A percentile compares a stretch with the other conserved stretches of the same genome.
Evolutionary conservation across 139 green algal species (phyloP).

Genomic region (Ettlia oleoabundans): DNA sequence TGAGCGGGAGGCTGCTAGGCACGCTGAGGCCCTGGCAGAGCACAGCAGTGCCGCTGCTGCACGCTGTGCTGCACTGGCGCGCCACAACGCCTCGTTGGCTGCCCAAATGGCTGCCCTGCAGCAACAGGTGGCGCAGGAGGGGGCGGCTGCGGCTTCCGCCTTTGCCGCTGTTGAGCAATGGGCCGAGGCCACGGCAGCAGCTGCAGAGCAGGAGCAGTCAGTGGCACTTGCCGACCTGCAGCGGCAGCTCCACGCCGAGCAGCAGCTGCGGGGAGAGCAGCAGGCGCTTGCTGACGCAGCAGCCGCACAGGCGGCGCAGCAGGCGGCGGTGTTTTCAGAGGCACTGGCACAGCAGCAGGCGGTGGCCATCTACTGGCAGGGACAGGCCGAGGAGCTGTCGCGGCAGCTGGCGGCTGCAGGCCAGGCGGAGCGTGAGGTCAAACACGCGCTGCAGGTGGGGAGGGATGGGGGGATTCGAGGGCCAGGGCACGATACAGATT

Average conservation of each 20-base stretch:
- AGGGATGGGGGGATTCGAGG: too few relatives aligned
- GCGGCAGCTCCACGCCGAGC: constrained; percentile 15
- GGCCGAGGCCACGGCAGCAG: neutral
- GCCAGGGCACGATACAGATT: too few relatives aligned
- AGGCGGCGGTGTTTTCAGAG: constrained; percentile 23
- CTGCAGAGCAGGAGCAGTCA: neutral
- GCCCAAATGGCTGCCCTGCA: neutral
- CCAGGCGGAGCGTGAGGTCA: neutral
- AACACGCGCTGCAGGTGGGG: constrained; percentile 20
- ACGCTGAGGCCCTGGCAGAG: neutral
- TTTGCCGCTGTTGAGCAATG: neutral
- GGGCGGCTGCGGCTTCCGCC: neutral
- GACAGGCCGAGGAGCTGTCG: neutral
- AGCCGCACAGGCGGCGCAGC: neutral
- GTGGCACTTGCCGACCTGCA: constrained; percentile 12
- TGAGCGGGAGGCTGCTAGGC: neutral
- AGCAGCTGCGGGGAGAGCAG: neutral
- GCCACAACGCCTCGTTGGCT: neutral
- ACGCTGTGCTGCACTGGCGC: neutral
- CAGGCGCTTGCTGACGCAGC: constrained; percentile 5
- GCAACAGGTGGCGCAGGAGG: neutral
- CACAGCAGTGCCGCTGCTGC: neutral
- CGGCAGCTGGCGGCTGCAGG: neutral
- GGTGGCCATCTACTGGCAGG: constrained; percentile 1
- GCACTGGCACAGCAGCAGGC: constrained; percentile 31